These are phyloP conservation scores for Naganishia vaughanmartiniae DNA, from an alignment of 768 basidiomycete genomes.

Conservation along the genomic window DNA sequence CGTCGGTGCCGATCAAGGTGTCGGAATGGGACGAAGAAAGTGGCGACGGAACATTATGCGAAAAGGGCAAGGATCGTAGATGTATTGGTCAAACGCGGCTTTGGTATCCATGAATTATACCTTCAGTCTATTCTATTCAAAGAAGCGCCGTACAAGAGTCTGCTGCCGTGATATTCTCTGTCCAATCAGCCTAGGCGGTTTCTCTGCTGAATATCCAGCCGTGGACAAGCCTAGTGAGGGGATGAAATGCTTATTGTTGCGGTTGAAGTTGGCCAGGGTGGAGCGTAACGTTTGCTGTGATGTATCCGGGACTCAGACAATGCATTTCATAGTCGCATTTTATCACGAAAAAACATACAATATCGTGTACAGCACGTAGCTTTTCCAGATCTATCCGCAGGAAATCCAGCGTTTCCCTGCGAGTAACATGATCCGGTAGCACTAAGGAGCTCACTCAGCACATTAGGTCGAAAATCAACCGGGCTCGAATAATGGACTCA, in stretches of 20 bases:
- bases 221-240: conserved; percentile 41
- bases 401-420: conserved; percentile 49
- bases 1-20: conserved; percentile 68
- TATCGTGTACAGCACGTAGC: conserved; percentile 38
- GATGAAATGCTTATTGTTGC: conserved; percentile 44
- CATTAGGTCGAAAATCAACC: neutral
- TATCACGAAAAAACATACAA: conserved; percentile 36
- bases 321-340: neutral
- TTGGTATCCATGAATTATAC: neutral
- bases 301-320: neutral
- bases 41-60: conserved; percentile 86
- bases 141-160: conserved; percentile 24
- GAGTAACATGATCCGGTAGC: conserved; percentile 42
- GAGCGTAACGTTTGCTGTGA: conserved; percentile 38
- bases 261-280: conserved; percentile 42
- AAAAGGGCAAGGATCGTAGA: conserved; percentile 58
- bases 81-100: neutral
- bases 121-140: neutral
- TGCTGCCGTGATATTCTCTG: conserved; percentile 16
- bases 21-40: conserved; percentile 69
- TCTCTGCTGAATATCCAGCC: conserved; percentile 30
- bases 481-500: conserved; percentile 29
- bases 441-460: conserved; percentile 30
- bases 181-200: conserved; percentile 13
- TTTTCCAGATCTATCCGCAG: conserved; percentile 46